Conservation (phyloP, 257 asterid genomes). For the Verbena officinalis region DNA sequence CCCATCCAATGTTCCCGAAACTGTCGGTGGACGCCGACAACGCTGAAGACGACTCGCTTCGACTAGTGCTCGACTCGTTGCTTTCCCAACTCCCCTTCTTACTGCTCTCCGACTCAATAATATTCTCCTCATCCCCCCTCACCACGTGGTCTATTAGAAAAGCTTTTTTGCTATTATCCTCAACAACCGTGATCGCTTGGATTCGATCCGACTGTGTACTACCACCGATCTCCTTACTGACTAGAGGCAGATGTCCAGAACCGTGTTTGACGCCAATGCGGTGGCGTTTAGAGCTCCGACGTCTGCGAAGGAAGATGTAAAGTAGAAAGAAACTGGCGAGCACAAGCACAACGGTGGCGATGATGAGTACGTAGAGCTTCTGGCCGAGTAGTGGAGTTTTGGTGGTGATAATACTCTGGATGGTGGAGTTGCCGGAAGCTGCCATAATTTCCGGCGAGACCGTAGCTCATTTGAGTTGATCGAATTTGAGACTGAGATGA, state of each 20-base stretch:
- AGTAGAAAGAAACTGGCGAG: constrained; percentile 38
- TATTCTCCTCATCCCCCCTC: constrained; percentile 26
- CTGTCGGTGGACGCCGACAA: constrained; percentile 57
- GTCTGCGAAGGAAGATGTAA: constrained; percentile 35
- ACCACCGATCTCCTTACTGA: constrained; percentile 34
- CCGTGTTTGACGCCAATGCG: constrained; percentile 35
- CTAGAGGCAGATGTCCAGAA: constrained; percentile 47
- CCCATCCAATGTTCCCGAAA: constrained; percentile 58
- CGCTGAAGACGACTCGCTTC: constrained; percentile 61
- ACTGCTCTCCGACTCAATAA: constrained; percentile 33
- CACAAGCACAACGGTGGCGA: constrained; percentile 36
- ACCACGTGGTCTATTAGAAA: constrained; percentile 25
- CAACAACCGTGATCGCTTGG: neutral
- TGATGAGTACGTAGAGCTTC: constrained; percentile 49
- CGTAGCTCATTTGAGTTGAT: neutral
- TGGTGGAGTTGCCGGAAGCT: constrained; percentile 27
- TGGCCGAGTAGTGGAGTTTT: constrained; percentile 62
- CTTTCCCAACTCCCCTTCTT: constrained; percentile 52
- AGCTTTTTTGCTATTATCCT: constrained; percentile 25
- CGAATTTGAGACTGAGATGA: neutral
- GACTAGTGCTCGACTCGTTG: constrained; percentile 51
- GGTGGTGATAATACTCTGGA: constrained; percentile 35
- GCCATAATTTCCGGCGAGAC: constrained; percentile 37
- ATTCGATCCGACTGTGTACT: constrained; percentile 31
- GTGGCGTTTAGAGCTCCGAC: constrained; percentile 38